Base-by-base conservation (phyloP, 1,284 basidiomycete genomes). In the Microbotryum scabiosae region DNA sequence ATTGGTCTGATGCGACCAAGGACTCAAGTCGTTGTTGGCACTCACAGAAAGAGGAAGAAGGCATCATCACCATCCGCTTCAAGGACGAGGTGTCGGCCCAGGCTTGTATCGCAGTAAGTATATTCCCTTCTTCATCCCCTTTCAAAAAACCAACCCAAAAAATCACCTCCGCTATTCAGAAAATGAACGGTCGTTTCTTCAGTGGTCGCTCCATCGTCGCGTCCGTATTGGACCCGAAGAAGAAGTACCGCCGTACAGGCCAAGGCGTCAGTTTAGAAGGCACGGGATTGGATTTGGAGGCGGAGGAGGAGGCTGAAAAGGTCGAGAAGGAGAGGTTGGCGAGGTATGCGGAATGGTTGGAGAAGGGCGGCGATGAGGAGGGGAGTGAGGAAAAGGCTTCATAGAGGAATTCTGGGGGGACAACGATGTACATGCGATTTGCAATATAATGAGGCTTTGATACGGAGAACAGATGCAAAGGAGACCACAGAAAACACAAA, bases 11-110 rank as follows among this genome's bases (percentile, higher is more conserved):
- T 21, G 5, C 20, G 47, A n/a, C 41, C 7, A 50, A 20, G 18
- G 18, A 18, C 30, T n/a, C 28, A 30, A 12, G 16, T 21, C 45
- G 36, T 32, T 55, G n/a, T 18, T 49, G 48, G 28, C 8, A 9
- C 10, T 30, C 30, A 57, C 76, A 97, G 91, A 83, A 86, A 78
- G 96, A 99, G 74, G 79, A 85, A 25, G 91, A 97, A 47, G 96
- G 96, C 2, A 78, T 98, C 60, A 97, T 99, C 82, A 94, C 92
- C 0, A 85, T 98, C 65, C 94, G 94, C 70, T 99, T 97, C 78
- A 85, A 85, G 62, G 90, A 94, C 66, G 81, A 87, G 6, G 71
- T 90, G 4, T 85, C 89, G 57, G 94, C 94, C 0, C 84, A 89
- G 73, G 90, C 89, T 5, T 98, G 94, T 71, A 79, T 97, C 14